Percentiles rank a stretch among this genome's conserved stretches.
Evolutionary conservation across 2,329 filamentous ascomycete species (phyloP).

Genomic region (Aureobasidium sp.): DNA sequence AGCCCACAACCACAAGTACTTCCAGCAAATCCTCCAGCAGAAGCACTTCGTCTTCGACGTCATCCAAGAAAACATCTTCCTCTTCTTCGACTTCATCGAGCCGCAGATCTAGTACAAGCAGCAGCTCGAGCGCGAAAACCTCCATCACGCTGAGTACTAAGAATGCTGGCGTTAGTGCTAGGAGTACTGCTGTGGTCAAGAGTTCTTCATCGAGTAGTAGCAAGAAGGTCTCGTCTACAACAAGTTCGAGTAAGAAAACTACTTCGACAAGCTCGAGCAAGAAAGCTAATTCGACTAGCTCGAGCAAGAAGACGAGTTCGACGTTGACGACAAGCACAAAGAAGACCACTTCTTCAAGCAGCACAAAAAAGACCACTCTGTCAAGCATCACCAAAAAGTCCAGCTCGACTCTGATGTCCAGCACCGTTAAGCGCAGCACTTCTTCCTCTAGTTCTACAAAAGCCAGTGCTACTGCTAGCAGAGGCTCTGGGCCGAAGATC

Average conservation of each 20-base stretch:
- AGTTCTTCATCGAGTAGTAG: neutral
- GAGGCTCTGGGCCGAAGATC: no score
- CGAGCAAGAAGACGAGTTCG: neutral
- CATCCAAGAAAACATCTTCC: neutral
- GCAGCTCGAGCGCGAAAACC: neutral
- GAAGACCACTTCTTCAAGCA: neutral
- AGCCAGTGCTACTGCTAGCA: no score
- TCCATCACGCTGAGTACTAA: neutral
- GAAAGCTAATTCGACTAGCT: neutral
- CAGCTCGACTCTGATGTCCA: no score
- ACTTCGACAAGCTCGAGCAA: neutral
- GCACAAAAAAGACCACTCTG: neutral
- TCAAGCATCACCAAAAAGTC: no score
- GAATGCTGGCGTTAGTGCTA: neutral
- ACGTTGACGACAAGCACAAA: neutral
- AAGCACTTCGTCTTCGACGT: neutral
- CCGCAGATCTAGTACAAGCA: neutral
- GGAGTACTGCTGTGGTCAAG: neutral
- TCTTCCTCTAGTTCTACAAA: no score
- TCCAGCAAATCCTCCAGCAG: neutral
- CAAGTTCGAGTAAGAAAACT: neutral
- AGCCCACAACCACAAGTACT: neutral
- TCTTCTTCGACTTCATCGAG: neutral
- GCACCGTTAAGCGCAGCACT: no score
- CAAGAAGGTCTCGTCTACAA: neutral